Base-by-base conservation (phyloP, 192 early-diverging fungal species). In the Podila epicladia region DNA sequence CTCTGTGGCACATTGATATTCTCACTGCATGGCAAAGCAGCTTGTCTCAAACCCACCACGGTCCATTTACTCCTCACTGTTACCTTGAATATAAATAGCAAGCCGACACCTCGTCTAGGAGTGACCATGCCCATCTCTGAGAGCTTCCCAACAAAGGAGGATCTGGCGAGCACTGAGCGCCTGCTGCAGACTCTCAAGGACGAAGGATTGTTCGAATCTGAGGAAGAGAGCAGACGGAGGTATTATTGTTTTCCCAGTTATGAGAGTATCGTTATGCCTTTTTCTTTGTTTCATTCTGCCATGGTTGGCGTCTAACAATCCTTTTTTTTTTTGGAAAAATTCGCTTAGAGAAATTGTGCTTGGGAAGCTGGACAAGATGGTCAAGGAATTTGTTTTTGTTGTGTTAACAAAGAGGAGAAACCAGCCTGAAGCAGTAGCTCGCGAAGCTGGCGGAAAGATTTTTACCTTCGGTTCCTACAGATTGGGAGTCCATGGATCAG, bases 381-480 rank as follows among this genome's bases (percentile, higher is more conserved):
- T 97, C 65, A 96, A 98, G 77, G 93, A 97, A 51, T 97, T 98
- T 88, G 97, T 98, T 17, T 92, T 93, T 60, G 62, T 79, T n/a
- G 92, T 94, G 28, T 89, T 89, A 37, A 75, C 95, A 24, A 55
- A 55, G 32, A 93, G 91, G 60, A 87, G 91, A 61, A 89, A 88
- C n/a, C 80, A 93, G 53, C 89, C 96, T 15, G 98, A 97, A 79
- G 76, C 88, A 32, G 66, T 97, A 51, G 98, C 98, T 4, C 88
- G 84, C 58, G 93, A 96, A 58, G 94, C 92, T 24, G 96, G 96
- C 26, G 97, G 98, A 31, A 97, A 98, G 82, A 97, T 98, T 32
- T 99, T 96, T 70, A 97, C 98, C 2, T 99, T 97, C 85, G 98
- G 98, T 8, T 97, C 95, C 12, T 99, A 95, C 82, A 89, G 96